Percentiles rank a stretch among this genome's conserved stretches.
Evolutionary conservation across 2,329 filamentous ascomycete genomes (phyloP).

Genomic region (Scleromitrula shiraiana): DNA sequence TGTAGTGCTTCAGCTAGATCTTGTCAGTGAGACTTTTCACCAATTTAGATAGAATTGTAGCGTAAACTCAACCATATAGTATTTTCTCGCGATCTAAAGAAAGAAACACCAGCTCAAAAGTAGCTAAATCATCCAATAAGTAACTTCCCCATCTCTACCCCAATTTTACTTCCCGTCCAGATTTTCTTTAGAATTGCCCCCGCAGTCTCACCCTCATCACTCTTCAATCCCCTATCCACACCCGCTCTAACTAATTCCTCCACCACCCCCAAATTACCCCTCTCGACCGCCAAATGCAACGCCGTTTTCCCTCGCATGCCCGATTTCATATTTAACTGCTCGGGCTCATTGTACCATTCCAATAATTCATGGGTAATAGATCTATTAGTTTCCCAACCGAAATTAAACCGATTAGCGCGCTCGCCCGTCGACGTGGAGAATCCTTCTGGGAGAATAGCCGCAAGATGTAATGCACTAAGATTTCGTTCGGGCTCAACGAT

Average conservation of each 20-base stretch:
- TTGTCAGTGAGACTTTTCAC: no score
- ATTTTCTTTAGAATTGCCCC: not conserved
- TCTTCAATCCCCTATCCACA: not conserved
- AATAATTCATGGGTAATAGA: not conserved
- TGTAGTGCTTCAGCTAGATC: no score
- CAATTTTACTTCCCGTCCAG: not conserved
- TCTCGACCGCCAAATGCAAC: slow-evolving; percentile 4
- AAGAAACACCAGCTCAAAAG: no score
- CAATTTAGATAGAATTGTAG: no score
- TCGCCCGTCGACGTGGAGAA: not conserved
- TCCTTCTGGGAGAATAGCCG: not conserved
- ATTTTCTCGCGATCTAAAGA: no score
- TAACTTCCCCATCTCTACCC: not conserved
- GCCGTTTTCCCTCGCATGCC: not conserved
- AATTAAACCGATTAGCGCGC: not conserved
- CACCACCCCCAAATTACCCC: not conserved
- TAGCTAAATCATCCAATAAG: not conserved
- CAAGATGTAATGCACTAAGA: not conserved
- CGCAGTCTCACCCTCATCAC: slow-evolving; percentile 2
- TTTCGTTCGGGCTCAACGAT: not conserved
- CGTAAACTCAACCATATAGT: no score
- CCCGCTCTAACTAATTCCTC: not conserved
- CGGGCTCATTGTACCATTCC: not conserved
- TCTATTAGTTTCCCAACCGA: not conserved
- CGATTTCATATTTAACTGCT: not conserved